These are phyloP conservation scores for Pelargonium citronellum DNA, from an alignment of 441 rosid genomes.

Conservation along the genomic window DNA sequence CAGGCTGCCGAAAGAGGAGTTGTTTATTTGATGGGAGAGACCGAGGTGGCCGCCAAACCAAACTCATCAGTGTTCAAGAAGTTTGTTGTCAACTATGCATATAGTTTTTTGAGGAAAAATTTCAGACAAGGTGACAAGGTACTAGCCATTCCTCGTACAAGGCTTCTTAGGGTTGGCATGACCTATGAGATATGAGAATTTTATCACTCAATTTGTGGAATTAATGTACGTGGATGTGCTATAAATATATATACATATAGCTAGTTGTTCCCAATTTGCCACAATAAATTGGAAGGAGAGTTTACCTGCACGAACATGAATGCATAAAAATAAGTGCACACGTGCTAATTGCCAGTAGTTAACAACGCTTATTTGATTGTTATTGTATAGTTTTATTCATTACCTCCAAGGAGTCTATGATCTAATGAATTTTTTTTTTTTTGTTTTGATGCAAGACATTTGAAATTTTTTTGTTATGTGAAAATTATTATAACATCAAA, in stretches of 20 bases:
- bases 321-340: too few species aligned
- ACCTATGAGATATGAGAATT: constrained; percentile 52
- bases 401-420: too few species aligned
- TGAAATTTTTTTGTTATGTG: too few species aligned
- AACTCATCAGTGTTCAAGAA: constrained; percentile 58
- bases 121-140: constrained; percentile 49
- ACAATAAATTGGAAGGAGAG: background rate
- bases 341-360: too few species aligned
- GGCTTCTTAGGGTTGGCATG: constrained; percentile 78
- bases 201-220: background rate
- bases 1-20: constrained; percentile 57
- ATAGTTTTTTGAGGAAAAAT: constrained; percentile 56
- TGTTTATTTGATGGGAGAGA: constrained; percentile 62
- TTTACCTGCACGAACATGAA: too few species aligned
- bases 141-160: constrained; percentile 47
- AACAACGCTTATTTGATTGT: too few species aligned
- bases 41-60: constrained; percentile 48
- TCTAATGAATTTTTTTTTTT: too few species aligned
- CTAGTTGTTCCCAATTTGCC: background rate
- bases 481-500: too few species aligned
- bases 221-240: background rate
- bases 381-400: too few species aligned
- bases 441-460: too few species aligned
- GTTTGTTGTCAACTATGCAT: constrained; percentile 50
- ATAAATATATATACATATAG: background rate